These are phyloP conservation scores for Dryadomyces quercus-mongolicae DNA, from an alignment of 2,329 filamentous ascomycete species.

Conservation along the genomic window DNA sequence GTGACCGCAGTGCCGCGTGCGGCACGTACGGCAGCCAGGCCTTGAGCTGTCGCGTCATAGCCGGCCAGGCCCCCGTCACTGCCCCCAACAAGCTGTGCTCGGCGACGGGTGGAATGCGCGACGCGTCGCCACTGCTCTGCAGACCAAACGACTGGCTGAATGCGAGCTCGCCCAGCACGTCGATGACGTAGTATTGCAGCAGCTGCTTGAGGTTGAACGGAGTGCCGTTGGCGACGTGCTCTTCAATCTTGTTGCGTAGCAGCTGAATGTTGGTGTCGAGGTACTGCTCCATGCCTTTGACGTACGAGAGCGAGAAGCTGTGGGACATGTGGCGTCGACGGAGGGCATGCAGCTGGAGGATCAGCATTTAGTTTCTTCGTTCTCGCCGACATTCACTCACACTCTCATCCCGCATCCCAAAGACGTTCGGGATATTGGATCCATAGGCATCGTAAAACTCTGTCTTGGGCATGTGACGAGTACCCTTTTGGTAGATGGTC, in stretches of 20 bases:
- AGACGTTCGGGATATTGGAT: slow-evolving; percentile 19
- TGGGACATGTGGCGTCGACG: slow-evolving; percentile 20
- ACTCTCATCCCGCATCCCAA: slow-evolving; percentile 20
- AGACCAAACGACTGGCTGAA: slow-evolving; percentile 21
- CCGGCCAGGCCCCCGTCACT: slow-evolving; percentile 14
- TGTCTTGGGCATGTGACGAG: slow-evolving; percentile 19
- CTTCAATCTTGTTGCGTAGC: slow-evolving; percentile 14
- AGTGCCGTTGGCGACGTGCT: neutral
- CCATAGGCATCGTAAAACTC: slow-evolving; percentile 23
- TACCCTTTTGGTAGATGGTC: slow-evolving; percentile 12
- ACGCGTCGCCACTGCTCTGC: slow-evolving; percentile 17
- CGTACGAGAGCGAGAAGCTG: slow-evolving; percentile 18
- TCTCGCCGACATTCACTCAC: no score
- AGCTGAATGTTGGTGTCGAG: slow-evolving; percentile 19
- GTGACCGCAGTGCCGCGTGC: slow-evolving; percentile 11
- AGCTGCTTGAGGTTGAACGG: slow-evolving; percentile 20
- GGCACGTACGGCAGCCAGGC: slow-evolving; percentile 11
- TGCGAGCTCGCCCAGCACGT: slow-evolving; percentile 18
- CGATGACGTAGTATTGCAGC: slow-evolving; percentile 16
- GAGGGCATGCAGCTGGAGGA: slow-evolving; percentile 11
- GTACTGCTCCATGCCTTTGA: slow-evolving; percentile 23
- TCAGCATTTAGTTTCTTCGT: neutral
- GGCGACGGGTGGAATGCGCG: slow-evolving; percentile 18
- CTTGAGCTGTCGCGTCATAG: slow-evolving; percentile 2
- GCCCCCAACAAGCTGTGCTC: slow-evolving; percentile 21